These are phyloP conservation scores for Salix suchowensis DNA, from an alignment of 345 rosid species.

Conservation along the genomic window DNA sequence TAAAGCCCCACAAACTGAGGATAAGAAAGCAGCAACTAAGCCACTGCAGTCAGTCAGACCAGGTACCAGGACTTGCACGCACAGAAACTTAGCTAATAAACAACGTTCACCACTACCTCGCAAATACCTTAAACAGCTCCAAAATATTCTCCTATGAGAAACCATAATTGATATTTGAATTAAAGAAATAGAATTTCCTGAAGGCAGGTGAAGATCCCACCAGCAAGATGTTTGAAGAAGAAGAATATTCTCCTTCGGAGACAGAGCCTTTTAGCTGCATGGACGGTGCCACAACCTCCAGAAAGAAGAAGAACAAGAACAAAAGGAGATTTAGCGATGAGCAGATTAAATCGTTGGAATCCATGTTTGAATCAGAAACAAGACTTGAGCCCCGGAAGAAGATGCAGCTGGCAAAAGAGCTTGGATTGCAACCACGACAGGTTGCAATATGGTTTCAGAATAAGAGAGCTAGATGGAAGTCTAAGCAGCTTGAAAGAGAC, in stretches of 20 bases:
- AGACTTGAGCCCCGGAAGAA: slow-evolving; percentile 75
- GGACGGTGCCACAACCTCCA: slow-evolving; percentile 14
- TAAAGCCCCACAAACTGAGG: slow-evolving; percentile 1
- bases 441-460: slow-evolving; percentile 94
- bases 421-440: slow-evolving; percentile 80
- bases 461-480: slow-evolving; percentile 80
- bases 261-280: slow-evolving; percentile 28
- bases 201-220: background rate
- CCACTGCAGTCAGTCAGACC: background rate
- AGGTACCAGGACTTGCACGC: background rate
- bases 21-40: background rate
- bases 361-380: slow-evolving; percentile 63
- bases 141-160: background rate
- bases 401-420: slow-evolving; percentile 63
- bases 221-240: slow-evolving; percentile 35
- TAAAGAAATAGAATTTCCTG: background rate
- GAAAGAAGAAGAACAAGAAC: slow-evolving; percentile 47
- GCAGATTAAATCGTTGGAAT: slow-evolving; percentile 68
- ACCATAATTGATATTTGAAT: background rate
- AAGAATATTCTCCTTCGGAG: slow-evolving; percentile 33
- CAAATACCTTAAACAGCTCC: background rate
- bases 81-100: background rate
- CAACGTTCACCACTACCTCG: background rate
- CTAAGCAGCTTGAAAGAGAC: slow-evolving; percentile 74
- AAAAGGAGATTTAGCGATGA: slow-evolving; percentile 77